These are phyloP conservation scores for Amauroascus niger DNA, from an alignment of 2,329 filamentous ascomycete genomes.

Conservation along the genomic window DNA sequence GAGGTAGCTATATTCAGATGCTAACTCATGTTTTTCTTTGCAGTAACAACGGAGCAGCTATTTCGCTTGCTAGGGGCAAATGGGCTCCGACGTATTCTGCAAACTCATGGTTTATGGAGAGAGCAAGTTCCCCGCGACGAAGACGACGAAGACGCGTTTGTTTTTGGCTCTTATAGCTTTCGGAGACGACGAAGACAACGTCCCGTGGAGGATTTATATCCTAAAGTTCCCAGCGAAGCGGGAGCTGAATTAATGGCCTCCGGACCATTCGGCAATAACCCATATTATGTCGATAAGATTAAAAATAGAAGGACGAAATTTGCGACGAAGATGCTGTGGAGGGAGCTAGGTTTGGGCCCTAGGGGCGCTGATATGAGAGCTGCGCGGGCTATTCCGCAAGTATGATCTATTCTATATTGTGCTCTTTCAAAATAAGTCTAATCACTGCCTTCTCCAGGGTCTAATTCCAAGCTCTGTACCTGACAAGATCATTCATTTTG, in stretches of 20 bases:
- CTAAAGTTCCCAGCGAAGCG: constrained; percentile 72
- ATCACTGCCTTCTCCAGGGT: constrained; percentile 38
- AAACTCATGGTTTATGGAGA: constrained; percentile 27
- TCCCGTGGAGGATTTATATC: constrained; percentile 49
- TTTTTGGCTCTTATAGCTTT: constrained; percentile 22
- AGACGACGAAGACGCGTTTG: constrained; percentile 22
- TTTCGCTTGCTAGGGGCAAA: constrained; percentile 46
- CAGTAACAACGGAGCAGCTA: constrained; percentile 38
- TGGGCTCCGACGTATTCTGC: constrained; percentile 46
- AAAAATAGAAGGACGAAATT: constrained; percentile 52
- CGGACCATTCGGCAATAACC: constrained; percentile 66
- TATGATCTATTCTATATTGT: constrained; percentile 27
- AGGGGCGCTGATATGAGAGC: constrained; percentile 49
- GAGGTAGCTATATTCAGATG: not conserved
- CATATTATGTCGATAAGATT: constrained; percentile 43
- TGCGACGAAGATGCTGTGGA: constrained; percentile 62
- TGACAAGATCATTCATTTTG: constrained; percentile 81
- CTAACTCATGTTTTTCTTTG: not conserved
- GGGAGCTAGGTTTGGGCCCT: constrained; percentile 64
- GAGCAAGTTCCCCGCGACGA: constrained; percentile 5
- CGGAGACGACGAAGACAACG: constrained; percentile 41
- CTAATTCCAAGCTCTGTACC: constrained; percentile 68
- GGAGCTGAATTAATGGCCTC: constrained; percentile 71
- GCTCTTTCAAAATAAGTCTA: not conserved
- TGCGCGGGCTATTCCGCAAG: constrained; percentile 62